These are phyloP conservation scores for Haematococcus sp. DNA, from an alignment of 139 green algal species.

Conservation along the genomic window DNA sequence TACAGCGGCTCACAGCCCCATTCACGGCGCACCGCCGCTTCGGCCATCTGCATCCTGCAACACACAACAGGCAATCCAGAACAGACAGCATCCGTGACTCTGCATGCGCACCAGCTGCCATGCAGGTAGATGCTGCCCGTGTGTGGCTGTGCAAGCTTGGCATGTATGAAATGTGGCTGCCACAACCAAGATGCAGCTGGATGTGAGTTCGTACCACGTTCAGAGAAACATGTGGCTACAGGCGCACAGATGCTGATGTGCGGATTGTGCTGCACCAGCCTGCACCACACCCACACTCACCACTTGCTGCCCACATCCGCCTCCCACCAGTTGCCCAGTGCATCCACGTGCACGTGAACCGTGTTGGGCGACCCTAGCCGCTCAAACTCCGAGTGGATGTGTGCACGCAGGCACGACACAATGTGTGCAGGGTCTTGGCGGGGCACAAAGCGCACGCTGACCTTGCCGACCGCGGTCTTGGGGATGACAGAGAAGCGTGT, in stretches of 20 bases:
- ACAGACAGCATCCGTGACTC: no score
- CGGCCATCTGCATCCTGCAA: conserved; percentile 66
- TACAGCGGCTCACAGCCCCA: conserved; percentile 79
- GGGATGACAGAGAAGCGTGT: conserved; percentile 94
- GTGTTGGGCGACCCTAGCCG: conserved; percentile 80
- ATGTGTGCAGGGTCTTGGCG: conserved; percentile 35
- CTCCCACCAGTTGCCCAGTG: conserved; percentile 90
- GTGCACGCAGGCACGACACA: conserved; percentile 25
- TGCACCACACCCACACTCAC: background rate
- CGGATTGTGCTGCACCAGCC: no score
- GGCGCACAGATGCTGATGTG: no score
- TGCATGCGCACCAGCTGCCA: no score
- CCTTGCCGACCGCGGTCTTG: conserved; percentile 70
- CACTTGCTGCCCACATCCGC: conserved; percentile 58
- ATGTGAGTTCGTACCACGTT: no score
- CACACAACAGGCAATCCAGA: no score
- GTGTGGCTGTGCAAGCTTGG: no score
- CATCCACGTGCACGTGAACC: conserved; percentile 50
- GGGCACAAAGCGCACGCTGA: conserved; percentile 70
- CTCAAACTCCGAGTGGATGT: conserved; percentile 81
- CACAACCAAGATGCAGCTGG: no score
- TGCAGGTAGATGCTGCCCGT: no score
- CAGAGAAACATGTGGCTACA: no score
- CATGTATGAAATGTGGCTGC: no score
- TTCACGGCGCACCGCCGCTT: conserved; percentile 66